Evolutionary conservation across 495 filamentous ascomycete species (phyloP).

Genomic region (Aspergillus steynii): DNA sequence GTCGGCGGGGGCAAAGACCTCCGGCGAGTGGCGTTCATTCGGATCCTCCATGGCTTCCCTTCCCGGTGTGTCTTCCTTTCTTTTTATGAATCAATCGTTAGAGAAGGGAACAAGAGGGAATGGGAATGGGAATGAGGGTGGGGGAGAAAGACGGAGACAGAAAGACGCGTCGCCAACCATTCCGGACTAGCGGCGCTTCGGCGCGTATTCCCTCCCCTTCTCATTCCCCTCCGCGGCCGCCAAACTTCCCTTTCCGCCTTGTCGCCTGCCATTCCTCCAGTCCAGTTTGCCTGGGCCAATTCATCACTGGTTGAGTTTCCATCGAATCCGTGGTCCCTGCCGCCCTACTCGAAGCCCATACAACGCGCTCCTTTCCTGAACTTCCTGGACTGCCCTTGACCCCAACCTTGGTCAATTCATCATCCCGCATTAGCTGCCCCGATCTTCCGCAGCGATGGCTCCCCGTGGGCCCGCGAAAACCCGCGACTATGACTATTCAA

Average conservation of each 20-base stretch:
- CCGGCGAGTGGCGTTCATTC: slow-evolving; percentile 5
- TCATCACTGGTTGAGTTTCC: not conserved
- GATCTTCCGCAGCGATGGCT: slow-evolving; percentile 40
- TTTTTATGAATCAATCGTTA: too few species aligned
- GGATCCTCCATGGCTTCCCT: slow-evolving; percentile 7
- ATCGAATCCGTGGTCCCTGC: not conserved
- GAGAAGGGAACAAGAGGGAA: not conserved
- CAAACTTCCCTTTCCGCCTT: slow-evolving; percentile 13
- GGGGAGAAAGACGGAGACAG: not conserved
- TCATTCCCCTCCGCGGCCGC: slow-evolving; percentile 24
- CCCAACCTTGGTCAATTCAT: not conserved
- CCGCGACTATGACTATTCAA: slow-evolving; percentile 61
- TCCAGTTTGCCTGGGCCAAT: not conserved
- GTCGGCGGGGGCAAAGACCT: slow-evolving; percentile 40
- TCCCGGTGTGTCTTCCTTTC: too few species aligned
- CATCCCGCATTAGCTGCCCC: slow-evolving; percentile 10
- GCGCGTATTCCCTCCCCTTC: slow-evolving; percentile 38
- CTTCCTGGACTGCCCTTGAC: not conserved
- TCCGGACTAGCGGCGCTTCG: slow-evolving; percentile 40
- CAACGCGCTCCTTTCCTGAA: not conserved
- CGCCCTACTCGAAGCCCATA: not conserved
- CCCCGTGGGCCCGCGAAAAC: slow-evolving; percentile 47
- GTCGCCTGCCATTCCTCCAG: not conserved
- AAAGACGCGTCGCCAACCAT: slow-evolving; percentile 42
- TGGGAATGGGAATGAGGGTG: not conserved